A percentile compares a stretch with the other conserved stretches of the same genome.
Conservation (phyloP, 73 alveolate species). For the Blepharisma stoltei region DNA sequence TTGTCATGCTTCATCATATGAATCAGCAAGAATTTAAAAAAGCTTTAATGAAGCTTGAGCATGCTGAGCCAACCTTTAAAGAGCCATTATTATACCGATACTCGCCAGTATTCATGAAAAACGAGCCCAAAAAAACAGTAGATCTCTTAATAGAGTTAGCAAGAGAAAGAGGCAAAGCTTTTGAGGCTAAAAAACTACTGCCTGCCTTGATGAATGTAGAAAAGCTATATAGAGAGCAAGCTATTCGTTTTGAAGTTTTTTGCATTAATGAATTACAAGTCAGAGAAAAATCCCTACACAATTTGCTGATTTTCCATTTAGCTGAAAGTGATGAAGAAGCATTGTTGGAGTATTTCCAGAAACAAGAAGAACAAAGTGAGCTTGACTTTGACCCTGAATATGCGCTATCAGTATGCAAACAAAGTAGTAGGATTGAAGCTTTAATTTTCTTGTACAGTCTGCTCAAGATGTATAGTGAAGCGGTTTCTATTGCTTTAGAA, state of each 20-base stretch:
- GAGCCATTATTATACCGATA: conserved; percentile 76
- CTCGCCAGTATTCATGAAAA: conserved; percentile 83
- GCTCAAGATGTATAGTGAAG: conserved; percentile 92
- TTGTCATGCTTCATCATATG: conserved; percentile 82
- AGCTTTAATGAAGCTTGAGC: conserved; percentile 68
- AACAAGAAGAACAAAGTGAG: conserved; percentile 60
- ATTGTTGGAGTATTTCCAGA: conserved; percentile 64
- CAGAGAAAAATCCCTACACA: conserved; percentile 81
- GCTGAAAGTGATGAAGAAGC: conserved; percentile 67
- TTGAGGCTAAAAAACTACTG: conserved; percentile 75
- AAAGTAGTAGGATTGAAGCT: conserved; percentile 73
- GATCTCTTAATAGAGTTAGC: conserved; percentile 55
- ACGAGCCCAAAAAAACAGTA: conserved; percentile 76
- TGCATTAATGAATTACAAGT: conserved; percentile 52
- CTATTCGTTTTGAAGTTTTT: conserved; percentile 59
- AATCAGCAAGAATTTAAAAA: conserved; percentile 74
- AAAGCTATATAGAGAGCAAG: conserved; percentile 56
- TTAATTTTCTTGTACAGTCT: conserved; percentile 79
- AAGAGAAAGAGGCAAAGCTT: conserved; percentile 52
- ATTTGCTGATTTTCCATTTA: conserved; percentile 81
- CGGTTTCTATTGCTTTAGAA: conserved; percentile 88
- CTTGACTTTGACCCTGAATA: conserved; percentile 85
- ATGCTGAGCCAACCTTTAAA: conserved; percentile 55
- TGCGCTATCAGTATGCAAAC: conserved; percentile 90
- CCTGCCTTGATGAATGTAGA: conserved; percentile 88